Percentiles rank a stretch among this genome's conserved stretches.
Evolutionary conservation across 2,329 filamentous ascomycete genomes (phyloP).

Genomic region (Penicillium corylophilum): DNA sequence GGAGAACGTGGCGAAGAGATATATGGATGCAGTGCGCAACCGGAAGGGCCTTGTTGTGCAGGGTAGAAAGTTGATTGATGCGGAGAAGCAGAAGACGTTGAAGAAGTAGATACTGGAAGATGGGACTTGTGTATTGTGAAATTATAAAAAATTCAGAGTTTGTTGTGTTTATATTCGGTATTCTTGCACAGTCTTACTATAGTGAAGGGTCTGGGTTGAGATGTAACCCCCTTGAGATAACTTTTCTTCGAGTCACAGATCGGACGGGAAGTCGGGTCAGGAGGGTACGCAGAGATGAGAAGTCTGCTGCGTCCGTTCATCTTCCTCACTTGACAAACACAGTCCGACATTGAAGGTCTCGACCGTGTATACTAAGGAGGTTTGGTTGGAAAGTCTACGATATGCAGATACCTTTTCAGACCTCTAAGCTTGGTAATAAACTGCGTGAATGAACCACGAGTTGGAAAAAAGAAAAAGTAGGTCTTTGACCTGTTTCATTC

Average conservation of each 20-base stretch:
- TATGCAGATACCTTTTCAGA: neutral
- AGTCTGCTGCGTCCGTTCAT: slow-evolving; percentile 31
- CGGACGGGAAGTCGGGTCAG: slow-evolving; percentile 22
- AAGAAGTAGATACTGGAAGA: slow-evolving; percentile 50
- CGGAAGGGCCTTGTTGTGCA: slow-evolving; percentile 86
- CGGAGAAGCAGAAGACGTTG: slow-evolving; percentile 84
- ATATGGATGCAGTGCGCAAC: slow-evolving; percentile 84
- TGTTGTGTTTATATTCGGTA: neutral
- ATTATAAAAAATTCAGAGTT: neutral
- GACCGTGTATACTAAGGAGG: slow-evolving; percentile 47
- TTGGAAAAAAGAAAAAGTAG: neutral
- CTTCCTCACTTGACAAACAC: slow-evolving; percentile 47
- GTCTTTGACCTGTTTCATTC: slow-evolving; percentile 10
- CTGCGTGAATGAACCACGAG: neutral
- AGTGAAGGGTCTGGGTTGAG: neutral
- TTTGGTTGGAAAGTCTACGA: neutral
- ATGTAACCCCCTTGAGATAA: slow-evolving; percentile 25
- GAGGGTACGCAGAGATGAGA: slow-evolving; percentile 30
- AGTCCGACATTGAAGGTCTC: slow-evolving; percentile 42
- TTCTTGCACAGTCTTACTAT: neutral
- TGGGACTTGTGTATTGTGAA: neutral
- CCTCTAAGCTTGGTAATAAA: neutral
- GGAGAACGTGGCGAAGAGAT: slow-evolving; percentile 94
- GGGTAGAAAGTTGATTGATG: slow-evolving; percentile 72
- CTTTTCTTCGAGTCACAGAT: slow-evolving; percentile 15